Evolutionary conservation across 257 asterid genomes (phyloP), one percentile per base, ranked within the genome.

Genomic region (Echium plantagineum): DNA sequence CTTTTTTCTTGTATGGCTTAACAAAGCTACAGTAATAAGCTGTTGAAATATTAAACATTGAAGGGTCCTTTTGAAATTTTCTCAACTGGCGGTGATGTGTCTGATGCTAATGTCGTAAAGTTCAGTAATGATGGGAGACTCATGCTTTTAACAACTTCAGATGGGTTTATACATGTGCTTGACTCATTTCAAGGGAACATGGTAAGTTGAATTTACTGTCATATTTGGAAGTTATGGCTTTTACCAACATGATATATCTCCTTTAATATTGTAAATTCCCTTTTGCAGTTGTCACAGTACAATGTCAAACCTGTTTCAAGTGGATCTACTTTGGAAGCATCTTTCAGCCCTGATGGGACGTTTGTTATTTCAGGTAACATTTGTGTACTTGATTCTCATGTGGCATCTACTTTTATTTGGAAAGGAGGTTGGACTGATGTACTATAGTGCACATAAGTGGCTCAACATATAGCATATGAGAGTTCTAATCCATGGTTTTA

Each of bases 341-440:
- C 95, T 77, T 93, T 93, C 83, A 93, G 97, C 69, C 94, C 95
- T 16, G 97, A 93, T 32, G 99, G 96, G 75, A 81, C 71, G 84
- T 93, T 78, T 75, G 95, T 86, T 63, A 72, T 89, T 61, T 89
- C 97, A 86, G 98, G 98, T 90, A 58, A 56, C 21, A n/a, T n/a
- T 12, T 42, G 12, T 42, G 17, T 2, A 42, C 17, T 10, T 42
- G 49, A 1, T 28, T 12, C 2, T 10, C 49, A 10, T 42, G 15
- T 42, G 46, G 5, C 5, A 8, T 5, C 16, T 42, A 42, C 17
- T 42, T 10, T 12, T 42, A 42, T 42, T 42, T 42, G 0, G n/a
- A 42, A 42, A 42, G 49, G 49, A 42, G 49, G 15, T 42, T 13
- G 1, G n/a, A n/a, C n/a, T n/a, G n/a, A n/a, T n/a, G n/a, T n/a